Percentiles rank a stretch among this genome's conserved stretches.
Evolutionary conservation across 2,329 filamentous ascomycete genomes (phyloP).

Genomic region (Whalleya microplaca): DNA sequence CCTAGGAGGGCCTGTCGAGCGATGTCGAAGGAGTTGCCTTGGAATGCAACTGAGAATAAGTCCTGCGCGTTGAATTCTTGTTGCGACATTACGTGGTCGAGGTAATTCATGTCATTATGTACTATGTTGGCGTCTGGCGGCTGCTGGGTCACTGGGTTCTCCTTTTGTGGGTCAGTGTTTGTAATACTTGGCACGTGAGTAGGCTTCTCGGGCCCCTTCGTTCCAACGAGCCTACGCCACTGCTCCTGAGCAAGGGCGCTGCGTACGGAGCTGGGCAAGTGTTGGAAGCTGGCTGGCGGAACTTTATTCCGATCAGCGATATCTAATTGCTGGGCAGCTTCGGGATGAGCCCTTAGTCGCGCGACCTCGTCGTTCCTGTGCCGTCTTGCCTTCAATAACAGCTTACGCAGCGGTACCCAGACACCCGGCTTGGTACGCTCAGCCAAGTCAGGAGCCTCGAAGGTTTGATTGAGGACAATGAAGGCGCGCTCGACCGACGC

Average conservation of each 20-base stretch:
- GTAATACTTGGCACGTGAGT: conserved; percentile 27
- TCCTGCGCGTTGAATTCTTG: conserved; percentile 42
- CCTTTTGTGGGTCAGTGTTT: not conserved
- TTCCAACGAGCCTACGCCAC: conserved; percentile 55
- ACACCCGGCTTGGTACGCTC: conserved; percentile 53
- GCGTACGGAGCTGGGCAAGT: conserved; percentile 51
- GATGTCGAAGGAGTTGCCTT: conserved; percentile 13
- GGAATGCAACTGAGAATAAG: conserved; percentile 36
- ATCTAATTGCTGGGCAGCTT: conserved; percentile 54
- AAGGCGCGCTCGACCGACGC: conserved; percentile 55
- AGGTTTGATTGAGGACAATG: conserved; percentile 46
- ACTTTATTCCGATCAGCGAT: conserved; percentile 50
- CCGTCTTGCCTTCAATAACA: conserved; percentile 55
- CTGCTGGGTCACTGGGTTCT: not conserved
- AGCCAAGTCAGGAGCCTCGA: conserved; percentile 44
- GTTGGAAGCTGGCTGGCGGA: conserved; percentile 51
- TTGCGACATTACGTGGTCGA: conserved; percentile 44
- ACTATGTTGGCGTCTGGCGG: conserved; percentile 1
- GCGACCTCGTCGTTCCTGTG: conserved; percentile 56
- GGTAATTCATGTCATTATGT: conserved; percentile 31
- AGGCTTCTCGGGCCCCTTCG: conserved; percentile 27
- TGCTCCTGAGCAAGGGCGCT: conserved; percentile 51
- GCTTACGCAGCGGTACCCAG: conserved; percentile 57
- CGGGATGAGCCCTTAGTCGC: conserved; percentile 51
- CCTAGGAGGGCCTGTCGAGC: conserved; percentile 12